phyloP scores from a whole-genome alignment of 2,329 filamentous ascomycete species.

The Aspergillus pseudoterreus region DNA sequence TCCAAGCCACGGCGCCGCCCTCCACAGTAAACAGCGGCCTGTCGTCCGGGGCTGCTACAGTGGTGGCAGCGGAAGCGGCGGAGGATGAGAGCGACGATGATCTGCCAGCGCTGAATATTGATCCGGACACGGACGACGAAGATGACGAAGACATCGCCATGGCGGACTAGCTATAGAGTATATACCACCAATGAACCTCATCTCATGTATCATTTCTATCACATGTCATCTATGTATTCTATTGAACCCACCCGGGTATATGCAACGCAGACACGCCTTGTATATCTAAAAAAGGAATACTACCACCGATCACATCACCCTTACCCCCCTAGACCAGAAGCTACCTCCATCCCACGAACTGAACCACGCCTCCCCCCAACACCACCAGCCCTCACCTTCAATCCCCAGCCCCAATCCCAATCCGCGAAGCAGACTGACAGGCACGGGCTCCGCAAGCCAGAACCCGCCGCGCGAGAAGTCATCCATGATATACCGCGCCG shows the following conservation, averaged over 20 bases:
- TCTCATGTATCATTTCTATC: no score
- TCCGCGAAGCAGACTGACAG: conserved; percentile 65
- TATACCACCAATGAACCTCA: background rate
- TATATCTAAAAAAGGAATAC: background rate
- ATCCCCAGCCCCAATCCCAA: conserved; percentile 64
- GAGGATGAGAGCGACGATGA: conserved; percentile 47
- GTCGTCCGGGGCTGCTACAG: conserved; percentile 2
- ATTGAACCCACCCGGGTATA: background rate
- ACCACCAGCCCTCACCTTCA: conserved; percentile 61
- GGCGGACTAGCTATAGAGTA: conserved; percentile 4
- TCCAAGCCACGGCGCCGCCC: background rate
- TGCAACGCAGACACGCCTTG: background rate
- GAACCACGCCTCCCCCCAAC: conserved; percentile 57
- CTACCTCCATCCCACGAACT: conserved; percentile 57
- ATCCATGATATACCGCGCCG: conserved; percentile 64
- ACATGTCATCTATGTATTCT: no score
- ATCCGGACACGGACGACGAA: conserved; percentile 45
- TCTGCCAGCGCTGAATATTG: conserved; percentile 47
- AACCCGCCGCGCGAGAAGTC: conserved; percentile 71
- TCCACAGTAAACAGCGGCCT: background rate
- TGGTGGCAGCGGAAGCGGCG: conserved; percentile 15
- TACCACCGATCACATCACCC: conserved; percentile 22
- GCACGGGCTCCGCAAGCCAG: conserved; percentile 81
- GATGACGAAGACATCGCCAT: conserved; percentile 34
- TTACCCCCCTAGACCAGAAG: conserved; percentile 61